Conservation (phyloP, 352 stramenopile species). For the Globisporangium acanthophoron region DNA sequence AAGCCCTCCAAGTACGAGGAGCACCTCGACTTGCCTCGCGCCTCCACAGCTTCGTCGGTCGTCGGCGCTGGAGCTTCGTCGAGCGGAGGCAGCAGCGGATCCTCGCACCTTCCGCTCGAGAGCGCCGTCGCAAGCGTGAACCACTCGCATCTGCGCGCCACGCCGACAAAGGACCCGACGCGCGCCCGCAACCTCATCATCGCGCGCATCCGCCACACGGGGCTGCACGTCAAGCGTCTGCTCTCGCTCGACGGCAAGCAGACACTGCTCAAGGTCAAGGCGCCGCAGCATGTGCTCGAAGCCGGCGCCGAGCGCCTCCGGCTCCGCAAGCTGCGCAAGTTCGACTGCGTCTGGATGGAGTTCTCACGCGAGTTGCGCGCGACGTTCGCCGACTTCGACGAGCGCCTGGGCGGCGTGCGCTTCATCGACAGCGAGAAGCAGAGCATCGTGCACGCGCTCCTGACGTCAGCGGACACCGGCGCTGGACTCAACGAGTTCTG, state of each 20-base stretch:
- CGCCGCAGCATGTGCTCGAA: constrained; percentile 59
- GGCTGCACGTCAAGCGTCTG: constrained; percentile 66
- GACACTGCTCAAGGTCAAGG: constrained; percentile 73
- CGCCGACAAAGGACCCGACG: constrained; percentile 7
- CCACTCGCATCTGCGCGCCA: constrained; percentile 6
- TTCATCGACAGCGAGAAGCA: constrained; percentile 85
- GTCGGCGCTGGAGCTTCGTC: neutral
- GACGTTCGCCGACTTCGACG: constrained; percentile 67
- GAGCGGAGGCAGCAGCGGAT: neutral
- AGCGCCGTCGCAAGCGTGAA: neutral
- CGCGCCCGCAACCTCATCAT: constrained; percentile 36
- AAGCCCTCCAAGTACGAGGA: constrained; percentile 71
- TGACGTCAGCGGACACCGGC: constrained; percentile 28
- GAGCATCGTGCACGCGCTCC: constrained; percentile 61
- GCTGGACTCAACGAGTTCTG: constrained; percentile 73
- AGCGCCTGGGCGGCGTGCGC: constrained; percentile 24
- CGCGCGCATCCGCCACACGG: constrained; percentile 48
- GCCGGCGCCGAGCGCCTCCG: constrained; percentile 56
- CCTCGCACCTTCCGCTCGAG: neutral
- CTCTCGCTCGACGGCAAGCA: constrained; percentile 71
- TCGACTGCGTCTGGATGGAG: constrained; percentile 79
- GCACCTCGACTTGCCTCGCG: constrained; percentile 26
- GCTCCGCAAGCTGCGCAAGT: constrained; percentile 56
- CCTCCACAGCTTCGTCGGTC: neutral
- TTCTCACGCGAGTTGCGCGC: constrained; percentile 61